Evolutionary conservation across 2,329 filamentous ascomycete genomes (phyloP).

Genomic region (Scedosporium dehoogii): DNA sequence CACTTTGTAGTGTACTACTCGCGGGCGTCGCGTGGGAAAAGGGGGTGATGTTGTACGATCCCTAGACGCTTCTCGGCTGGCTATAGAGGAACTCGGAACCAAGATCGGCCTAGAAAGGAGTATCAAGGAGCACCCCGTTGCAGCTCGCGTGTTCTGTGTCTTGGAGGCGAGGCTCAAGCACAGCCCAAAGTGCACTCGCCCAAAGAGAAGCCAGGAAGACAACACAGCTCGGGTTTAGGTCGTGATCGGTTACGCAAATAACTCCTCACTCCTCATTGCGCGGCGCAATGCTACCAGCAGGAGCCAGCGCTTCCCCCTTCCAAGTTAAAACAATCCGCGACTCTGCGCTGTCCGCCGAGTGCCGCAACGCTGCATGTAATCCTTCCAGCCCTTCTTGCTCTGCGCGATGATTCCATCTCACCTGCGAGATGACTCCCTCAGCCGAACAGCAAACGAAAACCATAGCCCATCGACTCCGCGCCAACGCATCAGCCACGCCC

Average conservation of each 20-base stretch:
- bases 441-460: slow-evolving; percentile 55
- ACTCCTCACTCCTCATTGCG: neutral
- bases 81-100: too few species aligned
- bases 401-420: slow-evolving; percentile 62
- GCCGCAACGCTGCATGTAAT: slow-evolving; percentile 38
- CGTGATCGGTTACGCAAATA: neutral
- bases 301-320: slow-evolving; percentile 24
- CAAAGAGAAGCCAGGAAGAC: too few species aligned
- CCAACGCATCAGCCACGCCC: slow-evolving; percentile 65
- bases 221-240: too few species aligned
- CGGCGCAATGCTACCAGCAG: neutral
- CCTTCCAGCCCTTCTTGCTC: slow-evolving; percentile 53
- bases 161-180: too few species aligned
- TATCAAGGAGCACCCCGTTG: too few species aligned
- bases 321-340: slow-evolving; percentile 40
- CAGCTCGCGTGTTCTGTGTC: too few species aligned
- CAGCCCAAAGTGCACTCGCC: too few species aligned
- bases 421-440: slow-evolving; percentile 52
- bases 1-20: too few species aligned
- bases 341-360: slow-evolving; percentile 21
- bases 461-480: slow-evolving; percentile 58
- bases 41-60: too few species aligned
- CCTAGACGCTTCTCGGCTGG: too few species aligned
- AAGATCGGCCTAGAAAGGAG: too few species aligned
- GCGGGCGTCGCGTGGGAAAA: too few species aligned